A percentile compares a stretch with the other conserved stretches of the same genome.
Evolutionary conservation across 2,329 filamentous ascomycete genomes (phyloP).

Genomic region (Immersiporthe knoxdaviesiana): DNA sequence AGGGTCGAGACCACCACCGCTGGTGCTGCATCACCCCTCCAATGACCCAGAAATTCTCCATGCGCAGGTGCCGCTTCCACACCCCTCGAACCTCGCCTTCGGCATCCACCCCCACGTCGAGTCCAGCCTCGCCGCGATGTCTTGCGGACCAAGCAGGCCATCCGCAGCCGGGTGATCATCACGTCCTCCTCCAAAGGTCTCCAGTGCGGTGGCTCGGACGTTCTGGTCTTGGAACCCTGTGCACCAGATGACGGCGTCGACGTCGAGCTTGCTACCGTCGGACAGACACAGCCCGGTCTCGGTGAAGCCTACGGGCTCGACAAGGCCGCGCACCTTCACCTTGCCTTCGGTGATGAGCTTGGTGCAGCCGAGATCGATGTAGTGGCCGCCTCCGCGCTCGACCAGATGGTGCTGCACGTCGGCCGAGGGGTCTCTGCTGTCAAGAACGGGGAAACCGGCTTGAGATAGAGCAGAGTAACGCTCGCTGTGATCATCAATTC

Average conservation of each 20-base stretch:
- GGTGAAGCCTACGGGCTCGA: constrained; percentile 40
- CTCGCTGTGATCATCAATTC: neutral
- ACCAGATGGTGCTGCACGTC: constrained; percentile 38
- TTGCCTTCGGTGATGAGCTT: constrained; percentile 40
- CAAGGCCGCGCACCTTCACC: constrained; percentile 37
- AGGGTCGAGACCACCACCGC: constrained; percentile 31
- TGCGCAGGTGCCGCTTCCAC: constrained; percentile 41
- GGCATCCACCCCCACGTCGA: constrained; percentile 45
- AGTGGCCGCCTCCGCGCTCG: constrained; percentile 45
- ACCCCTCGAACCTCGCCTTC: constrained; percentile 48
- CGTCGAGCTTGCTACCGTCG: constrained; percentile 40
- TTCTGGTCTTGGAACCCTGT: constrained; percentile 43
- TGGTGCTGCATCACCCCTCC: constrained; percentile 40
- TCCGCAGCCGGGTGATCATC: neutral
- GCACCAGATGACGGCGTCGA: constrained; percentile 46
- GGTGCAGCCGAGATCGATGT: constrained; percentile 43
- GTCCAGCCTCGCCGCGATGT: constrained; percentile 40
- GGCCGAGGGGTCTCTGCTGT: constrained; percentile 36
- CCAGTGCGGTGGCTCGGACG: constrained; percentile 33
- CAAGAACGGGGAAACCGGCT: constrained; percentile 33
- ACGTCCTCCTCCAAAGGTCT: constrained; percentile 4
- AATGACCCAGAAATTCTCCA: constrained; percentile 42
- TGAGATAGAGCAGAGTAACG: neutral
- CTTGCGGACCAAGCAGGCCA: constrained; percentile 33
- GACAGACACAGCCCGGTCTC: constrained; percentile 38